Conservation (phyloP, 805 yeast genomes). For the Spathaspora passalidarum region DNA sequence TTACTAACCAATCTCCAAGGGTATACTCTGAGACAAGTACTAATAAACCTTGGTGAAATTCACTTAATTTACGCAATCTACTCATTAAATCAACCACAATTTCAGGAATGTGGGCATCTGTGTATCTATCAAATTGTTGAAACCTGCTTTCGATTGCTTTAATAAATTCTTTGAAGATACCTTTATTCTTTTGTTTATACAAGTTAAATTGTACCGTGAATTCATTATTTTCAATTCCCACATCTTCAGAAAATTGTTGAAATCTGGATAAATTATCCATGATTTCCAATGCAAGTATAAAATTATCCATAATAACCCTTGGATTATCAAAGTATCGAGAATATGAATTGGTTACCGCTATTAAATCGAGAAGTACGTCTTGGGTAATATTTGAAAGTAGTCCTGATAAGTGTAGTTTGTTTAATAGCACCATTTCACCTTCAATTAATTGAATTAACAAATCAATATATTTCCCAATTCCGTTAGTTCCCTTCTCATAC, state of each 20-base stretch:
- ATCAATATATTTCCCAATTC: constrained; percentile 51
- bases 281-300: constrained; percentile 34
- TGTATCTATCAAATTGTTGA: constrained; percentile 16
- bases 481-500: constrained; percentile 61
- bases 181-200: constrained; percentile 21
- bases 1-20: constrained; percentile 68
- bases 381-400: background rate
- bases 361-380: background rate
- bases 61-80: constrained; percentile 60
- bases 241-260: constrained; percentile 11
- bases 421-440: constrained; percentile 48
- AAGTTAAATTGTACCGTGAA: constrained; percentile 13
- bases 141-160: constrained; percentile 50
- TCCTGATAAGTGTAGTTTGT: constrained; percentile 21
- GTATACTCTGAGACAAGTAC: constrained; percentile 49
- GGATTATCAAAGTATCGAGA: constrained; percentile 11
- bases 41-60: constrained; percentile 51
- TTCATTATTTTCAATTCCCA: constrained; percentile 1
- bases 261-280: constrained; percentile 40
- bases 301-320: constrained; percentile 18
- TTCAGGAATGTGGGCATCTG: constrained; percentile 68
- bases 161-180: constrained; percentile 56
- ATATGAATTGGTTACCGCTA: background rate
- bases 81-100: constrained; percentile 72
- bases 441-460: constrained; percentile 48